phyloP scores from a whole-genome alignment of 2,329 filamentous ascomycete genomes.

The Ambrosiella xylebori region DNA sequence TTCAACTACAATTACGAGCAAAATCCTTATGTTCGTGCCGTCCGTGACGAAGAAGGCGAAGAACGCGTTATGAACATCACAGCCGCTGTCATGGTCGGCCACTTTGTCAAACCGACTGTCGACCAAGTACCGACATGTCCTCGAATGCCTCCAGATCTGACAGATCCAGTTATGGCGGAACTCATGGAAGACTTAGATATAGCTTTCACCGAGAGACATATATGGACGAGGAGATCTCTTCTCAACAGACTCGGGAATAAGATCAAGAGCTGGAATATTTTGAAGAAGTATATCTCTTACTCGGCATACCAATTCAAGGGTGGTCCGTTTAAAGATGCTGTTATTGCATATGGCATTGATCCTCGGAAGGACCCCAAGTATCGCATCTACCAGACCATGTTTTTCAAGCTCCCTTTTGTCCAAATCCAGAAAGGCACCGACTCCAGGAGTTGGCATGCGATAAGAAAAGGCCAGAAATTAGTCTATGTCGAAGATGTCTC shows the following conservation, averaged over 20 bases:
- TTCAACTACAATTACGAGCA: constrained; percentile 74
- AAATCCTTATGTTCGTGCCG: constrained; percentile 57
- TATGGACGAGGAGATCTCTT: constrained; percentile 73
- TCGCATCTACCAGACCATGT: constrained; percentile 73
- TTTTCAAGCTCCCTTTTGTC: constrained; percentile 52
- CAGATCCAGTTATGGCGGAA: constrained; percentile 42
- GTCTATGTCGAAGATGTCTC: constrained; percentile 24
- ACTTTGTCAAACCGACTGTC: constrained; percentile 42
- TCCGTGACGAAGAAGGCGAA: constrained; percentile 36
- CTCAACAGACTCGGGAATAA: constrained; percentile 49
- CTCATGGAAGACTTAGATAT: constrained; percentile 46
- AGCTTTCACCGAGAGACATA: constrained; percentile 56
- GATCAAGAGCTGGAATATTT: constrained; percentile 34
- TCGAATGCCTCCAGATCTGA: constrained; percentile 37
- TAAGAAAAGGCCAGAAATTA: constrained; percentile 20
- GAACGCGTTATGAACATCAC: constrained; percentile 38
- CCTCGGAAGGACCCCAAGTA: constrained; percentile 61
- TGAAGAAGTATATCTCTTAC: constrained; percentile 66
- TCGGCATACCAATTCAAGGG: constrained; percentile 84
- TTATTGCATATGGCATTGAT: constrained; percentile 74
- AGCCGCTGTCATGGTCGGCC: constrained; percentile 38
- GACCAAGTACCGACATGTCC: constrained; percentile 48
- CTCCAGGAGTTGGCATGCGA: constrained; percentile 14
- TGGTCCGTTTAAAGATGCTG: constrained; percentile 78
- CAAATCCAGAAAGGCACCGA: constrained; percentile 20